phyloP scores from a whole-genome alignment of 2,329 filamentous ascomycete species.

The Emmonsiellopsis sp. region DNA sequence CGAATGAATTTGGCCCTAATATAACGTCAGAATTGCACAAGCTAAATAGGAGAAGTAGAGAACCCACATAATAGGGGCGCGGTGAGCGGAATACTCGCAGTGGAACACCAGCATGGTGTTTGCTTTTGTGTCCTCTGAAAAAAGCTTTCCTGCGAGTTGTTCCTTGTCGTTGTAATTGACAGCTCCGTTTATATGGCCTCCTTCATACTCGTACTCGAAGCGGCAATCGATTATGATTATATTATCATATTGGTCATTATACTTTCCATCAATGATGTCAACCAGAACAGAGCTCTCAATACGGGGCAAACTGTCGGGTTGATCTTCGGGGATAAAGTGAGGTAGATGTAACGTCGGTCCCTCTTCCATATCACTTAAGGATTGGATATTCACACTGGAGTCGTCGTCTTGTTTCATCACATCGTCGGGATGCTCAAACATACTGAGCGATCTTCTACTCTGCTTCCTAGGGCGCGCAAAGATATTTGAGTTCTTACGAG shows the following conservation, averaged over 20 bases:
- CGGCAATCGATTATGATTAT: conserved; percentile 90
- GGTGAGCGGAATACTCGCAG: conserved; percentile 96
- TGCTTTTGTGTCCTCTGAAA: conserved; percentile 54
- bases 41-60: not conserved
- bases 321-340: conserved; percentile 70
- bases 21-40: conserved; percentile 9
- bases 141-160: conserved; percentile 66
- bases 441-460: conserved; percentile 86
- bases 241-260: conserved; percentile 64
- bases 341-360: conserved; percentile 65
- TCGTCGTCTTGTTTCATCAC: conserved; percentile 67
- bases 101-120: conserved; percentile 84
- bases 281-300: conserved; percentile 75
- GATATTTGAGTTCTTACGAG: conserved; percentile 63
- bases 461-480: conserved; percentile 73
- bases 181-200: conserved; percentile 86
- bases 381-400: conserved; percentile 53
- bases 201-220: conserved; percentile 97
- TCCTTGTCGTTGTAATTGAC: conserved; percentile 98
- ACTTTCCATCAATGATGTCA: conserved; percentile 79
- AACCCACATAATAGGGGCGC: conserved; percentile 75
- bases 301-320: conserved; percentile 77
- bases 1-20: conserved; percentile 76
- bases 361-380: conserved; percentile 78
- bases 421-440: conserved; percentile 91